phyloP scores from a whole-genome alignment of 192 early-diverging fungal species.

The Gigaspora rosea region DNA sequence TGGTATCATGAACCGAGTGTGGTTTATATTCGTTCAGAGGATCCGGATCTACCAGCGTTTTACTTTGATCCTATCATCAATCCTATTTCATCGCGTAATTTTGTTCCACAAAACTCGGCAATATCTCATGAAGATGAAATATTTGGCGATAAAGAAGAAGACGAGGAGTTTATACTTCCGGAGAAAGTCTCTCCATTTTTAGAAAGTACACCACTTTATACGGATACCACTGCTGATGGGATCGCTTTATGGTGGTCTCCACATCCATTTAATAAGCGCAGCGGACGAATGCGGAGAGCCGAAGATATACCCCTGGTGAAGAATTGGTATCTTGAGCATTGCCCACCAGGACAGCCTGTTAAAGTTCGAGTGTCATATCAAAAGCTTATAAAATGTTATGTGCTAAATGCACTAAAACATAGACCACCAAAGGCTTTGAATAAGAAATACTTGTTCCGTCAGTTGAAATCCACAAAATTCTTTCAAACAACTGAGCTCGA shows the following conservation, averaged over 20 bases:
- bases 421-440: slow-evolving; percentile 85
- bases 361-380: slow-evolving; percentile 99
- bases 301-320: slow-evolving; percentile 94
- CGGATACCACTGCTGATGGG: slow-evolving; percentile 89
- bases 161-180: slow-evolving; percentile 85
- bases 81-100: slow-evolving; percentile 87
- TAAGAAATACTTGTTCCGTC: slow-evolving; percentile 94
- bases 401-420: slow-evolving; percentile 88
- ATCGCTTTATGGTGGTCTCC: slow-evolving; percentile 98
- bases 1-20: slow-evolving; percentile 94
- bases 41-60: slow-evolving; percentile 96
- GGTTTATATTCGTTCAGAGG: slow-evolving; percentile 86
- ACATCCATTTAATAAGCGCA: slow-evolving; percentile 92
- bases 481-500: slow-evolving; percentile 98
- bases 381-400: slow-evolving; percentile 95
- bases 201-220: slow-evolving; percentile 73
- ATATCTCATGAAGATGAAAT: slow-evolving; percentile 70
- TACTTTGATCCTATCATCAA: slow-evolving; percentile 97
- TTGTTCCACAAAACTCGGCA: slow-evolving; percentile 49
- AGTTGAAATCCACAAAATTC: slow-evolving; percentile 96
- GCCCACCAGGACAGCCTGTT: slow-evolving; percentile 88
- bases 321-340: slow-evolving; percentile 98
- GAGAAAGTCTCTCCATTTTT: slow-evolving; percentile 78
- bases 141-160: slow-evolving; percentile 79
- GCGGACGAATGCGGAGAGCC: slow-evolving; percentile 87